These are phyloP conservation scores for Ophiostoma tasmaniense DNA, from an alignment of 2,329 filamentous ascomycete genomes.

Conservation along the genomic window DNA sequence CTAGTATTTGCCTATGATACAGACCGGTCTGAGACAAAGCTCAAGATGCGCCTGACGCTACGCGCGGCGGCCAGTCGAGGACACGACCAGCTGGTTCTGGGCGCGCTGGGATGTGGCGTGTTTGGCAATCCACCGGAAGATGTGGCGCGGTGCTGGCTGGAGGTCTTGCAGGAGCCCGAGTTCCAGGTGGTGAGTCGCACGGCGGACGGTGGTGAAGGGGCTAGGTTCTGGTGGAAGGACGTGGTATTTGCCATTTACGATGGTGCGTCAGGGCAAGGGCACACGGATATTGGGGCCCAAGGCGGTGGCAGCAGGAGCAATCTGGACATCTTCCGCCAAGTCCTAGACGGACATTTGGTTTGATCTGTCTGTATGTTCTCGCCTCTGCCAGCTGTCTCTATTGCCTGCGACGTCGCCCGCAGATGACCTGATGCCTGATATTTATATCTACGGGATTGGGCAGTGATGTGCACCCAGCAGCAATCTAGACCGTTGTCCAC, in stretches of 20 bases:
- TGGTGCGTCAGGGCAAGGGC: conserved; percentile 21
- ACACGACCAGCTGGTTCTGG: conserved; percentile 54
- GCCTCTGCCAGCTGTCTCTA: background rate
- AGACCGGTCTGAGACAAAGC: conserved; percentile 47
- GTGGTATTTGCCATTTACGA: conserved; percentile 57
- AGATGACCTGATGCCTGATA: background rate
- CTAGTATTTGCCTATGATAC: conserved; percentile 32
- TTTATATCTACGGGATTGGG: background rate
- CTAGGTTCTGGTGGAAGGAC: conserved; percentile 53
- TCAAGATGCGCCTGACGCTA: conserved; percentile 54
- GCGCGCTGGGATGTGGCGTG: conserved; percentile 61
- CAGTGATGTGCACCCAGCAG: background rate
- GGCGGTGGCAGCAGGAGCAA: conserved; percentile 35
- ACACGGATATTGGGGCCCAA: conserved; percentile 8
- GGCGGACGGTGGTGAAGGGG: background rate
- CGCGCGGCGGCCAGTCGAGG: conserved; percentile 47
- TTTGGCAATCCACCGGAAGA: conserved; percentile 54
- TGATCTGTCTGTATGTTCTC: conserved; percentile 16
- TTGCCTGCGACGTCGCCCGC: background rate
- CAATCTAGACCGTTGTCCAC: background rate
- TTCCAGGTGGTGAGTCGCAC: conserved; percentile 31
- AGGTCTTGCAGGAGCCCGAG: conserved; percentile 52
- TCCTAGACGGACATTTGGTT: conserved; percentile 32
- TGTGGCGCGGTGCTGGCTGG: conserved; percentile 53
- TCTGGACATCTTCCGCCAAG: conserved; percentile 40